Percentiles rank a stretch among this genome's conserved stretches.
Evolutionary conservation across 495 filamentous ascomycete species (phyloP).

Genomic region (Aspergillus panamensis): DNA sequence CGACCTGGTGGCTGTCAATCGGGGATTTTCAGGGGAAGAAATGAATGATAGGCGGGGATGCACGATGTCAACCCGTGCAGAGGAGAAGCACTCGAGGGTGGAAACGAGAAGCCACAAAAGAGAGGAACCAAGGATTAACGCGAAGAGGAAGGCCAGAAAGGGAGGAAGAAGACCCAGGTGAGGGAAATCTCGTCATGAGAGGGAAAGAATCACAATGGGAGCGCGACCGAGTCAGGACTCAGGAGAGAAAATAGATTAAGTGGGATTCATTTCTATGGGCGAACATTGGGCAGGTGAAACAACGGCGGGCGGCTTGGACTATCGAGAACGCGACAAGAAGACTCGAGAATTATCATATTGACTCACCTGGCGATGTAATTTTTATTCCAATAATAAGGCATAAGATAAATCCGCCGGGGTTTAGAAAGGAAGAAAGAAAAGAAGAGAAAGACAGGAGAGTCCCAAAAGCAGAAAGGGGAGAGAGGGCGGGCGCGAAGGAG

Average conservation of each 20-base stretch:
- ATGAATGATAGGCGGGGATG: constrained; percentile 14
- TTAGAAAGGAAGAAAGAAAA: background rate
- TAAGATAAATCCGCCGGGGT: background rate
- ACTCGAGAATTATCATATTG: background rate
- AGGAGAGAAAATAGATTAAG: constrained; percentile 3
- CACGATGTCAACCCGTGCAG: constrained; percentile 28
- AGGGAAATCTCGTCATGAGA: background rate
- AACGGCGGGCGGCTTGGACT: background rate
- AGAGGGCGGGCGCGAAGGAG: background rate
- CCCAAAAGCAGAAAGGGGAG: background rate
- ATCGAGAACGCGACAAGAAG: background rate
- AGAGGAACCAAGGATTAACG: background rate
- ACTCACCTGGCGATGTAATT: background rate
- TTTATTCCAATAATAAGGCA: background rate
- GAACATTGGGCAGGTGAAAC: background rate
- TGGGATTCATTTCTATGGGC: background rate
- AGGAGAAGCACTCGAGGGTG: background rate
- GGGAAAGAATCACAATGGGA: background rate
- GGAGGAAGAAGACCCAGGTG: background rate
- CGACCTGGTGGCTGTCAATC: constrained; percentile 24
- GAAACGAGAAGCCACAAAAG: background rate
- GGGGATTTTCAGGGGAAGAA: constrained; percentile 18
- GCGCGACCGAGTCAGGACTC: background rate
- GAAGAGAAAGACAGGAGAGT: constrained; percentile 5
- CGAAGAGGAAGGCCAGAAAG: background rate